Conservation (phyloP, 352 stramenopile species). For the Pythium dissotocum region DNA sequence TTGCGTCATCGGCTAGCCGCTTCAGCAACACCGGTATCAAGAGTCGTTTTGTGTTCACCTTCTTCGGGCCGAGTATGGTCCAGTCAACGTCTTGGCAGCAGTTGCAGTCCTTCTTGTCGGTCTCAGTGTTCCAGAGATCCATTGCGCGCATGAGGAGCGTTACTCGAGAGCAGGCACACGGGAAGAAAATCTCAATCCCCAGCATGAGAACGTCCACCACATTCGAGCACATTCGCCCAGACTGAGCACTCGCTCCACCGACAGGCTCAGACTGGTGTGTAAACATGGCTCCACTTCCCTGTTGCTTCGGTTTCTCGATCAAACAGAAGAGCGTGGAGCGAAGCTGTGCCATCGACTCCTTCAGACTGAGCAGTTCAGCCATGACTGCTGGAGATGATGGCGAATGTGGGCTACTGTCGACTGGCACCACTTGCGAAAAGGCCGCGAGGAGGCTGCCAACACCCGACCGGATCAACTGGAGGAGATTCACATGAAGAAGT, state of each 20-base stretch:
- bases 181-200: slow-evolving; percentile 88
- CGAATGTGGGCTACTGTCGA: neutral
- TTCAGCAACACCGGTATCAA: slow-evolving; percentile 62
- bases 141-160: slow-evolving; percentile 58
- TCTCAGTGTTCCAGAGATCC: neutral
- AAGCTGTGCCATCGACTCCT: neutral
- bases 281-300: neutral
- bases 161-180: slow-evolving; percentile 65
- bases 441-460: slow-evolving; percentile 41
- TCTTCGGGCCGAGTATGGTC: slow-evolving; percentile 15
- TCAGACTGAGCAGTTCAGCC: neutral
- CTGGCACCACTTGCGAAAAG: neutral
- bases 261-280: neutral
- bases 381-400: neutral
- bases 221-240: slow-evolving; percentile 22
- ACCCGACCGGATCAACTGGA: slow-evolving; percentile 62
- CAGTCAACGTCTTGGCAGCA: slow-evolving; percentile 11
- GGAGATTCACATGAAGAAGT: slow-evolving; percentile 77
- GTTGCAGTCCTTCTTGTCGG: neutral
- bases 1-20: slow-evolving; percentile 64
- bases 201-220: slow-evolving; percentile 69
- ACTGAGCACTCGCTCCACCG: neutral
- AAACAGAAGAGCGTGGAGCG: neutral
- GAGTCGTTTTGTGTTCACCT: slow-evolving; percentile 32
- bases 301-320: neutral